Conservation (phyloP, 805 yeast genomes). For the Schizosaccharomyces octosporus region DNA sequence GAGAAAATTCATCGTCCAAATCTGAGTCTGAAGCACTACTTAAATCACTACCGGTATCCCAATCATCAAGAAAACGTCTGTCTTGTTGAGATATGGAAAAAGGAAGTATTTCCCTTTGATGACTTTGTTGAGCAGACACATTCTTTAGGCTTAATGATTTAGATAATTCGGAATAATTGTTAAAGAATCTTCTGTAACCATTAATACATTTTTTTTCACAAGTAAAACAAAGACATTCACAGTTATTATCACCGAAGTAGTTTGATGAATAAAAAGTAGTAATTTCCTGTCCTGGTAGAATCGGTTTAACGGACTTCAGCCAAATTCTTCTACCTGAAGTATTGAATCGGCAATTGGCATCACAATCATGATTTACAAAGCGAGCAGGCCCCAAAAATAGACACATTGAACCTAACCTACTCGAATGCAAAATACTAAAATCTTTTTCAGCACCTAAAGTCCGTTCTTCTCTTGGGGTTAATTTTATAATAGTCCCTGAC, state of each 20-base stretch:
- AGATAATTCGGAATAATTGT: neutral
- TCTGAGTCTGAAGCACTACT: neutral
- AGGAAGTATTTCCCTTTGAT: neutral
- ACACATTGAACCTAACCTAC: constrained; percentile 15
- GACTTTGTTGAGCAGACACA: too few species aligned
- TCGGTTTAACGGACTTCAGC: constrained; percentile 15
- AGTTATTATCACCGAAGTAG: constrained; percentile 21
- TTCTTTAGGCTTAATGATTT: neutral
- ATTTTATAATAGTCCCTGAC: constrained; percentile 17
- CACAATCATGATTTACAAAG: constrained; percentile 25
- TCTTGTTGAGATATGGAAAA: neutral
- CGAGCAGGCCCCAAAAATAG: constrained; percentile 26
- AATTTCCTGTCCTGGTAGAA: constrained; percentile 23
- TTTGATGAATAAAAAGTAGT: constrained; percentile 20
- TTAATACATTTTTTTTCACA: constrained; percentile 17
- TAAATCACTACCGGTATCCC: neutral
- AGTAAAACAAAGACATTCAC: constrained; percentile 22
- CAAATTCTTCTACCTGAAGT: constrained; percentile 13
- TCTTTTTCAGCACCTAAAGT: constrained; percentile 15
- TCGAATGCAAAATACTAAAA: constrained; percentile 20
- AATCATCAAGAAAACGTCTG: neutral
- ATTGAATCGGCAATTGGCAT: constrained; percentile 19
- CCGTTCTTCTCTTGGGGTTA: constrained; percentile 13
- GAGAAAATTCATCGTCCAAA: neutral
- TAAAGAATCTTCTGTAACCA: constrained; percentile 9